Evolutionary conservation across 1,284 basidiomycete species (phyloP), one percentile per base, ranked within the genome.

Genomic region (Termitomyces sp.): DNA sequence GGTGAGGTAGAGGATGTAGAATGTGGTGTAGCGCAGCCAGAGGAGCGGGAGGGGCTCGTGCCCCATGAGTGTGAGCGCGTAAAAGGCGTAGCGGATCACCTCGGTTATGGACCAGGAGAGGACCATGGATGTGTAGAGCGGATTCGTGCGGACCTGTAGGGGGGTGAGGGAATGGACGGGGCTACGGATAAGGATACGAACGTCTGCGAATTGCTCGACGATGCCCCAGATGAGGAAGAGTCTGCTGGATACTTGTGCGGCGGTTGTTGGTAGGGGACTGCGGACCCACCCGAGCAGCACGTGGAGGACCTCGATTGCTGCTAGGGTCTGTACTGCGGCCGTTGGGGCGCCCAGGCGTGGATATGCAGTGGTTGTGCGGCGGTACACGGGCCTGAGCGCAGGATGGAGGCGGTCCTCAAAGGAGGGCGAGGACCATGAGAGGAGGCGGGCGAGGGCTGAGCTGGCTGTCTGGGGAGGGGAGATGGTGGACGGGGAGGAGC

Each of bases 91-190:
- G 28, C 96, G 91, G 58, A 97, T 85, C 52, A 94, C 82, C 70
- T 99, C 96, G 40, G 94, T 94, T 55, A 90, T 63, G 1, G 90
- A 88, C 96, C 96, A 99, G 0, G 96, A 92, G 59, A 97, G 73
- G 52, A 98, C 82, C 93, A 98, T 96, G 49, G 88, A 86, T 2
- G 92, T 83, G 75, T 92, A 98, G 33, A 94, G 72, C 2, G 96
- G 91, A 66, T 84, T 88, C 4, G 76, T 69, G 59, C 84, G 87
- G 15, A 86, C 84, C 89, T 88, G 65, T 52, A 33, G 8, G 43
- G 43, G 19, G 46, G 38, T 30, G 46, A 8, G 28, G 12, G 17
- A 4, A 28, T 6, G 39, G 33, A 42, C 1, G 19, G 12, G 5
- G 9, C 28, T 6, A 13, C 3, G 19, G 50, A 10, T 31, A 34